Evolutionary conservation across 208 protist species (phyloP).

Genomic region (Strigomonas oncopelti): DNA sequence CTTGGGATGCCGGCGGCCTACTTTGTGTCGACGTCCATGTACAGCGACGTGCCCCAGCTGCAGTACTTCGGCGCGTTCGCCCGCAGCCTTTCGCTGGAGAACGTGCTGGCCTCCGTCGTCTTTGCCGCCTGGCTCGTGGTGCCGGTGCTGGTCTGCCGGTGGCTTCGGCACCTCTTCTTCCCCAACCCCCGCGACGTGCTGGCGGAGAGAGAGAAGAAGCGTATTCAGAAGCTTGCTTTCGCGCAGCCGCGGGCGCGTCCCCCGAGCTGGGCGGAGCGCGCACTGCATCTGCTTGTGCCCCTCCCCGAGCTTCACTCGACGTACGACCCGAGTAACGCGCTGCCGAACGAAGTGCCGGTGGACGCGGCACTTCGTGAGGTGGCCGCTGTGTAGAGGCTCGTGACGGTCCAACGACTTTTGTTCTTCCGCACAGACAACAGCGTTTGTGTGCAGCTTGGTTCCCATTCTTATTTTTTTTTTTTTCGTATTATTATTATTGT

Average conservation of each 20-base stretch:
- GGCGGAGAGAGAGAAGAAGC: constrained; percentile 26
- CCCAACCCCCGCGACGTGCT: constrained; percentile 65
- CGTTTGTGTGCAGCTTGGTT: no score
- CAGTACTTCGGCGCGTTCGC: constrained; percentile 69
- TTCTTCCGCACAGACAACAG: no score
- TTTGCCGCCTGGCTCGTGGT: constrained; percentile 41
- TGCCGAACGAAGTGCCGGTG: no score
- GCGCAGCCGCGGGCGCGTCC: constrained; percentile 5
- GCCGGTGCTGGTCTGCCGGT: constrained; percentile 35
- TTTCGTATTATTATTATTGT: neutral
- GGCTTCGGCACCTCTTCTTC: constrained; percentile 5
- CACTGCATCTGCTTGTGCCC: no score
- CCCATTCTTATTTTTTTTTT: neutral
- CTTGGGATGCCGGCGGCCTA: constrained; percentile 74
- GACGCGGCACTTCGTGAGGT: no score
- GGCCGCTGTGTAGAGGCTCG: no score
- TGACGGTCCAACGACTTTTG: no score
- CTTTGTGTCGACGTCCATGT: constrained; percentile 35
- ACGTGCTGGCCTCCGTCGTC: constrained; percentile 37
- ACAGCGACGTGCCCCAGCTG: constrained; percentile 35
- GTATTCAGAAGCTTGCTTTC: constrained; percentile 17
- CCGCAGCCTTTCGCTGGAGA: constrained; percentile 29
- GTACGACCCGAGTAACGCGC: no score
- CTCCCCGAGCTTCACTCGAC: no score
- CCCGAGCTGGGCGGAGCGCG: neutral